These are phyloP conservation scores for Globisporangium megalacanthum DNA, from an alignment of 352 stramenopile species.

Conservation along the genomic window DNA sequence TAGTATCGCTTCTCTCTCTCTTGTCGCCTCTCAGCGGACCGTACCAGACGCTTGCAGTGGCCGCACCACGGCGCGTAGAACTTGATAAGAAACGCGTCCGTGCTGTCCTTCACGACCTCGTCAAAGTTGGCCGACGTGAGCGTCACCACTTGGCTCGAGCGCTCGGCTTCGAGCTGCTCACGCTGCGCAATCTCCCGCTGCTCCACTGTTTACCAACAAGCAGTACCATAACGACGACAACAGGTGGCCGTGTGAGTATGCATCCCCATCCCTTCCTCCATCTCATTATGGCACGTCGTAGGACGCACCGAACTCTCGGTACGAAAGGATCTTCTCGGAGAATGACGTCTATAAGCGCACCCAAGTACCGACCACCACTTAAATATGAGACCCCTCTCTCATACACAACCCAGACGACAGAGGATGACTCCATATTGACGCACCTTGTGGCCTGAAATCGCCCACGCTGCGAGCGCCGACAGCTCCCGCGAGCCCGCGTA, in stretches of 20 bases:
- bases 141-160: conserved; percentile 42
- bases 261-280: too few species aligned
- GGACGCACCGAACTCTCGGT: conserved; percentile 48
- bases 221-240: too few species aligned
- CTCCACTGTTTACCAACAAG: conserved; percentile 13
- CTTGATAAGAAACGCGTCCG: conserved; percentile 73
- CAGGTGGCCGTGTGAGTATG: too few species aligned
- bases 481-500: conserved; percentile 62
- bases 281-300: not conserved
- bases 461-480: conserved; percentile 47
- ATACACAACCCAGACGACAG: not conserved
- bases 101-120: conserved; percentile 48
- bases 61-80: conserved; percentile 80
- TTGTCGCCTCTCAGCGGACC: conserved; percentile 5
- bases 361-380: not conserved
- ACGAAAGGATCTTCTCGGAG: conserved; percentile 49
- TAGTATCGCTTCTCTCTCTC: not conserved
- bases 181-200: conserved; percentile 29
- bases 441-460: conserved; percentile 64
- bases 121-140: conserved; percentile 53
- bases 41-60: conserved; percentile 75
- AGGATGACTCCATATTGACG: too few species aligned
- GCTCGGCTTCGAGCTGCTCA: conserved; percentile 52
- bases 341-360: conserved; percentile 32
- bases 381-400: not conserved